Conservation (phyloP, 495 filamentous ascomycete species). For the Aspergillus indologenus region DNA sequence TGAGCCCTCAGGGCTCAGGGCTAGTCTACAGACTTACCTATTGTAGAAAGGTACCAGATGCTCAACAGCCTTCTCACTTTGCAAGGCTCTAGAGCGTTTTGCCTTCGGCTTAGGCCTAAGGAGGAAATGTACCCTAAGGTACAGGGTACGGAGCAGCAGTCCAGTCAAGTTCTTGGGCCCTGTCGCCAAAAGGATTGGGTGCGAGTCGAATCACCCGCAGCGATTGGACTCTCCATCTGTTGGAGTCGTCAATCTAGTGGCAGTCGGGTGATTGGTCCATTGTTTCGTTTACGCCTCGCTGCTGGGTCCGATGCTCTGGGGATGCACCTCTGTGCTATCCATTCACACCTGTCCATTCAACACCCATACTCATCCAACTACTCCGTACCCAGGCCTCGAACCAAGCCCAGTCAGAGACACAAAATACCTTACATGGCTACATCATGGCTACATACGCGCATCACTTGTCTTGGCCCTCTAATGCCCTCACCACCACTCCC, state of each 20-base stretch:
- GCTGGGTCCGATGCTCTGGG: conserved; percentile 10
- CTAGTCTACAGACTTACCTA: not conserved
- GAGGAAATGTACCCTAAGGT: not conserved
- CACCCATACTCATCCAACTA: not conserved
- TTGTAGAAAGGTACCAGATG: not conserved
- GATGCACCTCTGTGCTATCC: conserved; percentile 1
- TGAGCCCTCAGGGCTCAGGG: too few species aligned
- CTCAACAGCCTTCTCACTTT: not conserved
- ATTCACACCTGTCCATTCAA: not conserved
- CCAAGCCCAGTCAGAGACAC: not conserved
- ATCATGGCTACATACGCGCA: conserved; percentile 11
- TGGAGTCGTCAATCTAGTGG: conserved; percentile 12
- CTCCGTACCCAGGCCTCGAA: not conserved
- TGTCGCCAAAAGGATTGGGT: not conserved
- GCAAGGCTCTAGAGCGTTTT: not conserved
- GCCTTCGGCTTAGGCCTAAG: not conserved
- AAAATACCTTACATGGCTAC: conserved; percentile 8
- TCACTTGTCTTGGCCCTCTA: conserved; percentile 10
- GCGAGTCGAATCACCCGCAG: conserved; percentile 5
- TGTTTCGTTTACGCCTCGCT: conserved; percentile 12
- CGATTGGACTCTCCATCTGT: conserved; percentile 12
- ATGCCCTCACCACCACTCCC: conserved; percentile 4
- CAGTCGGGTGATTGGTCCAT: conserved; percentile 5
- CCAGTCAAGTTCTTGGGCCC: not conserved
- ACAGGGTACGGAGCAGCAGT: not conserved